A percentile compares a stretch with the other conserved stretches of the same genome.
Conservation (phyloP, 805 yeast species). For the Myxozyma neglecta region DNA sequence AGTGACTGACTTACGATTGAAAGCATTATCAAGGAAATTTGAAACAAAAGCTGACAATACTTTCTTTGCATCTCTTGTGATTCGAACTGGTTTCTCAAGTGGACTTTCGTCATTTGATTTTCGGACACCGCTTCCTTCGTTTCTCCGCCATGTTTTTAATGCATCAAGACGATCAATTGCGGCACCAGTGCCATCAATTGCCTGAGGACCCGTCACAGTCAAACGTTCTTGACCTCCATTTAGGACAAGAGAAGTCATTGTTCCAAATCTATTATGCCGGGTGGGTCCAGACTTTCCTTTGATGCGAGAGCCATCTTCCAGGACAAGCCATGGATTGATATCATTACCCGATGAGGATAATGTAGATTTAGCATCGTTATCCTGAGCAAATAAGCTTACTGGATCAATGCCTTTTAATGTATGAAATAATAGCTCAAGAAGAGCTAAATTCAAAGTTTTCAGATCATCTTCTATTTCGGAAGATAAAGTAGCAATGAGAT, state of each 20-base stretch:
- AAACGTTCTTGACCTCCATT: constrained; percentile 54
- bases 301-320: constrained; percentile 61
- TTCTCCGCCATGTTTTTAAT: constrained; percentile 63
- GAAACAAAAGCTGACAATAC: constrained; percentile 49
- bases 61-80: constrained; percentile 40
- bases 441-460: constrained; percentile 59
- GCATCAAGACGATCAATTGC: constrained; percentile 66
- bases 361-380: constrained; percentile 16
- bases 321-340: constrained; percentile 44
- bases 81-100: constrained; percentile 23
- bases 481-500: constrained; percentile 67
- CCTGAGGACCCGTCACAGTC: constrained; percentile 73
- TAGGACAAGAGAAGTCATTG: constrained; percentile 70
- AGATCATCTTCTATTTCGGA: constrained; percentile 65
- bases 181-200: constrained; percentile 50
- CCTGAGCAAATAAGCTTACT: constrained; percentile 36
- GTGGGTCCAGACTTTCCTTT: constrained; percentile 50
- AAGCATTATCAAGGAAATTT: constrained; percentile 70
- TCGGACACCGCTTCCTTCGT: constrained; percentile 27
- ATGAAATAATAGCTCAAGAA: constrained; percentile 69
- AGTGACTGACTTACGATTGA: constrained; percentile 48
- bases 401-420: constrained; percentile 58
- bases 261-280: constrained; percentile 92
- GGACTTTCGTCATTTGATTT: constrained; percentile 10
- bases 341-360: not conserved